Conservation (phyloP, 2,329 filamentous ascomycete genomes). For the Sporothrix variecibatus region DNA sequence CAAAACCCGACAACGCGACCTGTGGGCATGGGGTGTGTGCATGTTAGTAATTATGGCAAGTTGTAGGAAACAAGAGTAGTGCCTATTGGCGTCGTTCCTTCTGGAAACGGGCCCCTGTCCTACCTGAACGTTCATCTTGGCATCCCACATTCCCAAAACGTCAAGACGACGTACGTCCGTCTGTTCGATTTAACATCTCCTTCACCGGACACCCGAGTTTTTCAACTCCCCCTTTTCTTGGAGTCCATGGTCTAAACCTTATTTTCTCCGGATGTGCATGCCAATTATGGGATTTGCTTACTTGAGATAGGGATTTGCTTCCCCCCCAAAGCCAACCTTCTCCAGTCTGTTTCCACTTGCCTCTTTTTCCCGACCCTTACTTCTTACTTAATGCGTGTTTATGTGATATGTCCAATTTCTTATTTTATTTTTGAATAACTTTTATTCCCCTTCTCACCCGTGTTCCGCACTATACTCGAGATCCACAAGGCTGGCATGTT, state of each 20-base stretch:
- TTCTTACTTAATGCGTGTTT: not conserved
- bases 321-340: not conserved
- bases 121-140: not conserved
- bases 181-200: not conserved
- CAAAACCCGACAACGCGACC: not conserved
- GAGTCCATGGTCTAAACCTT: not conserved
- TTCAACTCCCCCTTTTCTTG: not conserved
- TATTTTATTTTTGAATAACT: not conserved
- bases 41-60: not conserved
- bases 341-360: not conserved
- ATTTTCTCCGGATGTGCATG: not conserved
- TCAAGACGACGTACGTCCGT: not conserved
- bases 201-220: not conserved
- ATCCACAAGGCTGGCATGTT: slow-evolving; percentile 15
- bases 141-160: not conserved
- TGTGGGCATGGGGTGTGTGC: not conserved
- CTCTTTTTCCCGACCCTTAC: not conserved
- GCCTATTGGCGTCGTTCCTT: not conserved
- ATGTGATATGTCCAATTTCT: not conserved
- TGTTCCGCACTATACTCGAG: not conserved
- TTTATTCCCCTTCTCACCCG: not conserved
- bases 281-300: not conserved
- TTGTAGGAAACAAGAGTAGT: not conserved
- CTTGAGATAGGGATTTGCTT: slow-evolving; percentile 15
- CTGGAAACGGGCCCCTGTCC: not conserved